Conservation (phyloP, 116 monocot genomes). For the Iris pallida region DNA sequence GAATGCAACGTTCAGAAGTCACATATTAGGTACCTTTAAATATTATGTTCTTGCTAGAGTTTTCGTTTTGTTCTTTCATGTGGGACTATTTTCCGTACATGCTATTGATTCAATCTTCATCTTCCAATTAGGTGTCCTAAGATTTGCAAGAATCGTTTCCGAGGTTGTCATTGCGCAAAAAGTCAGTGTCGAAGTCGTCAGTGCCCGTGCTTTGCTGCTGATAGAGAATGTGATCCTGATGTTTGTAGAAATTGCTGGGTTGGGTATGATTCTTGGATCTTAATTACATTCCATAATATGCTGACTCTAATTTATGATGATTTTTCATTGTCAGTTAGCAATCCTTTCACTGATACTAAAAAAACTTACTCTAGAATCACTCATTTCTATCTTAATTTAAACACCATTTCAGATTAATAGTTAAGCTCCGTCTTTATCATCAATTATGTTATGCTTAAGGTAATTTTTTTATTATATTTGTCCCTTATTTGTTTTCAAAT, state of each 20-base stretch:
- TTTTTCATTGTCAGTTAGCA: too few species aligned
- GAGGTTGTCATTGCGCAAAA: conserved; percentile 98
- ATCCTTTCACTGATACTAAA: too few species aligned
- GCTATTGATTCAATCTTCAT: neutral
- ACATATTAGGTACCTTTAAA: neutral
- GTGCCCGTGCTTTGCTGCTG: conserved; percentile 99
- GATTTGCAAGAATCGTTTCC: conserved; percentile 91
- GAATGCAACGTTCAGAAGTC: too few species aligned
- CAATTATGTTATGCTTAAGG: too few species aligned
- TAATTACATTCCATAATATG: neutral
- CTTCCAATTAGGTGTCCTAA: conserved; percentile 64
- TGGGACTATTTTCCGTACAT: neutral
- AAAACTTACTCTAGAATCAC: too few species aligned
- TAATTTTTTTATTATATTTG: neutral
- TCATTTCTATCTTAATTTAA: too few species aligned
- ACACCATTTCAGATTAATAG: too few species aligned
- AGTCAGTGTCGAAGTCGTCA: conserved; percentile 98
- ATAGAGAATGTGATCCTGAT: conserved; percentile 97
- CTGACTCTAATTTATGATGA: too few species aligned
- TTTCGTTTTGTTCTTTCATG: neutral
- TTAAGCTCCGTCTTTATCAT: too few species aligned
- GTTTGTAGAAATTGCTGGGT: conserved; percentile 99
- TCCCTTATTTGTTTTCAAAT: neutral
- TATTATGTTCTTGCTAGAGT: neutral
- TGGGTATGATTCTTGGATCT: conserved; percentile 45